Evolutionary conservation across 768 basidiomycete genomes (phyloP).

Genomic region (Boletus subparvulus): DNA sequence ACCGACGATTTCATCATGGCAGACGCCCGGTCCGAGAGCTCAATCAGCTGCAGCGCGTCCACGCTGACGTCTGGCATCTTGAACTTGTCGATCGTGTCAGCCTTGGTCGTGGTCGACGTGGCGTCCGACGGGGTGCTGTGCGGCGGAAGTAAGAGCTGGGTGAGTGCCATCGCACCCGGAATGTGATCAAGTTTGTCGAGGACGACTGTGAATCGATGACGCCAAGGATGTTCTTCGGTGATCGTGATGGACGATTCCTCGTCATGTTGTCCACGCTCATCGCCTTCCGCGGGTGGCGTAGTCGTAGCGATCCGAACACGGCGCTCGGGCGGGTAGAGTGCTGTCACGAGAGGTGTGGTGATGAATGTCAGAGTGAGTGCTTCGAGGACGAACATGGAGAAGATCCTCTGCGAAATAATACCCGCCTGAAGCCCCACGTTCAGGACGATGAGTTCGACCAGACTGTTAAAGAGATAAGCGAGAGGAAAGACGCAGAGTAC

Average conservation of each 20-base stretch:
- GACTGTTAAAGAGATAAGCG: constrained; percentile 37
- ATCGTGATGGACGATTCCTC: constrained; percentile 5
- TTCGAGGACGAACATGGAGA: constrained; percentile 94
- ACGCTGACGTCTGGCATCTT: neutral
- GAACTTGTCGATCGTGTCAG: neutral
- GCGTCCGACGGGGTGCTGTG: constrained; percentile 4
- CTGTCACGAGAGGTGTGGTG: constrained; percentile 73
- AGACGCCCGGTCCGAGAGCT: no score
- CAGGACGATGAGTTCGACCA: constrained; percentile 95
- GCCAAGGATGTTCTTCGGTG: constrained; percentile 35
- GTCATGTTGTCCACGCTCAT: constrained; percentile 28
- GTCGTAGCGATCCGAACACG: constrained; percentile 45
- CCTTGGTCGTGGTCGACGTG: constrained; percentile 12
- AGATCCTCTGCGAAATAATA: constrained; percentile 73
- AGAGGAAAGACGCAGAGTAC: neutral
- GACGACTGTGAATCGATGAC: constrained; percentile 75
- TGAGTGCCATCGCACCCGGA: constrained; percentile 85
- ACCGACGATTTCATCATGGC: no score
- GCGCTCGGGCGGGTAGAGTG: constrained; percentile 63
- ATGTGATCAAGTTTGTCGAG: constrained; percentile 90
- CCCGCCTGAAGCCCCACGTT: constrained; percentile 87
- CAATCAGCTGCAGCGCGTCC: no score
- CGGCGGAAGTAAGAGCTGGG: constrained; percentile 69
- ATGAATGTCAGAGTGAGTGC: constrained; percentile 81
- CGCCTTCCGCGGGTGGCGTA: constrained; percentile 24